phyloP scores from a whole-genome alignment of 2,329 filamentous ascomycete species.

The Oidium heveae region DNA sequence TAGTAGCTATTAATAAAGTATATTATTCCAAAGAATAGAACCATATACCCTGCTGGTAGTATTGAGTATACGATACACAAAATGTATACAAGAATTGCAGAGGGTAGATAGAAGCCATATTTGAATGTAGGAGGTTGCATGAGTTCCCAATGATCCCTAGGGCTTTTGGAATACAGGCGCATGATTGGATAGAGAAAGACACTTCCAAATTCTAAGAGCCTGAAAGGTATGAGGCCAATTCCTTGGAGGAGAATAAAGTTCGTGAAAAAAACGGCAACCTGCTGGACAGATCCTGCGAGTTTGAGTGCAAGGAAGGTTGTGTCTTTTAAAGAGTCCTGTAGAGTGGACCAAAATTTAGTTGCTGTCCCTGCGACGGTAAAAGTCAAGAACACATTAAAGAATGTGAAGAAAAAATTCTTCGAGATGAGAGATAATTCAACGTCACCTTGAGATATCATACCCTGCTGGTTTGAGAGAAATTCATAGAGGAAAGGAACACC shows the following conservation, averaged over 20 bases:
- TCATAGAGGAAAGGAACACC: conserved; percentile 87
- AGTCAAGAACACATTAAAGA: conserved; percentile 95
- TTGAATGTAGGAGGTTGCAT: conserved; percentile 67
- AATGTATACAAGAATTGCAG: conserved; percentile 78
- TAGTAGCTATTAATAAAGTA: conserved; percentile 72
- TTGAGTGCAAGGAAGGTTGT: conserved; percentile 52
- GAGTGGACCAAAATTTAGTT: conserved; percentile 43
- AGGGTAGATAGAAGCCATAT: conserved; percentile 89
- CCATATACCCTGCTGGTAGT: conserved; percentile 51
- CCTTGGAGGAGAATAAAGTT: conserved; percentile 88
- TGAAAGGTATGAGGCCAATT: conserved; percentile 78
- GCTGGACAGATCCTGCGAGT: conserved; percentile 51
- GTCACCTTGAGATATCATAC: conserved; percentile 84
- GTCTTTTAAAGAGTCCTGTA: conserved; percentile 53
- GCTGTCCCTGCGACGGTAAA: conserved; percentile 74
- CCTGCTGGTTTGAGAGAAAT: conserved; percentile 72
- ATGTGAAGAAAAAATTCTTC: conserved; percentile 98
- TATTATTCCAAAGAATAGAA: conserved; percentile 56
- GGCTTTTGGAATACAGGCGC: conserved; percentile 57
- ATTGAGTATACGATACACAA: conserved; percentile 90
- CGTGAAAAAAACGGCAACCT: conserved; percentile 62
- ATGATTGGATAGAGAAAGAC: conserved; percentile 64
- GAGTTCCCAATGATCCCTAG: conserved; percentile 67
- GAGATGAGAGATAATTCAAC: conserved; percentile 86
- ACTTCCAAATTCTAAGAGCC: conserved; percentile 70